Percentiles rank a stretch among this genome's conserved stretches.
phyloP scores from a whole-genome alignment of 176 grass and related monocot genomes.

The Oryza meridionalis region DNA sequence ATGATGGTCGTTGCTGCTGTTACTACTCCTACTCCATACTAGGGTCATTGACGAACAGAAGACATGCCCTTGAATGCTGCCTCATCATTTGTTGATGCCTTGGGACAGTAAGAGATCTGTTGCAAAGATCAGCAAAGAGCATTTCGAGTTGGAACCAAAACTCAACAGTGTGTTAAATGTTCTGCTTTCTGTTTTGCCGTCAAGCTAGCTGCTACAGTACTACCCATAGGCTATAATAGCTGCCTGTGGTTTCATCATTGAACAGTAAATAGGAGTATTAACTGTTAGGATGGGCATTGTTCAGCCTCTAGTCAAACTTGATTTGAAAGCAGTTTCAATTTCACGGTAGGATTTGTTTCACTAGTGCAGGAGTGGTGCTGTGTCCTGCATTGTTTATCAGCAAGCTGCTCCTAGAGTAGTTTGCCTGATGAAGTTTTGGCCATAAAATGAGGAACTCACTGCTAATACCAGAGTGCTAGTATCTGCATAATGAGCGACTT shows the following conservation, averaged over 20 bases:
- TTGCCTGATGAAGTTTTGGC: no score
- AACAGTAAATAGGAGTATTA: background rate
- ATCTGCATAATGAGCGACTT: no score
- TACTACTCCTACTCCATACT: background rate
- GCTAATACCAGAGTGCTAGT: no score
- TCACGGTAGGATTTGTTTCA: no score
- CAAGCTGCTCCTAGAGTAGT: no score
- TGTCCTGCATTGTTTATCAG: no score
- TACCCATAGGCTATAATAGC: background rate
- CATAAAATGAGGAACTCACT: no score
- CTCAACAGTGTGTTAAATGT: background rate
- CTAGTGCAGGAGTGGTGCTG: no score
- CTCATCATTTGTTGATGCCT: conserved; percentile 21
- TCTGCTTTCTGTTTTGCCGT: background rate
- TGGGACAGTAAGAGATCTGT: conserved; percentile 30
- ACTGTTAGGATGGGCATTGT: background rate
- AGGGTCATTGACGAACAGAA: background rate
- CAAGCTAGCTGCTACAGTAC: background rate
- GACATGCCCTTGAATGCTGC: conserved; percentile 35
- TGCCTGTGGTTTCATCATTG: background rate
- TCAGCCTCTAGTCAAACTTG: background rate
- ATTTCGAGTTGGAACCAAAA: conserved; percentile 43
- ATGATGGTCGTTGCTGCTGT: conserved; percentile 34
- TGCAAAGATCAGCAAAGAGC: conserved; percentile 14
- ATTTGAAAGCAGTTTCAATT: background rate